A percentile compares a stretch with the other conserved stretches of the same genome.
phyloP scores from a whole-genome alignment of 2,329 filamentous ascomycete genomes.

The Alternaria viburni region DNA sequence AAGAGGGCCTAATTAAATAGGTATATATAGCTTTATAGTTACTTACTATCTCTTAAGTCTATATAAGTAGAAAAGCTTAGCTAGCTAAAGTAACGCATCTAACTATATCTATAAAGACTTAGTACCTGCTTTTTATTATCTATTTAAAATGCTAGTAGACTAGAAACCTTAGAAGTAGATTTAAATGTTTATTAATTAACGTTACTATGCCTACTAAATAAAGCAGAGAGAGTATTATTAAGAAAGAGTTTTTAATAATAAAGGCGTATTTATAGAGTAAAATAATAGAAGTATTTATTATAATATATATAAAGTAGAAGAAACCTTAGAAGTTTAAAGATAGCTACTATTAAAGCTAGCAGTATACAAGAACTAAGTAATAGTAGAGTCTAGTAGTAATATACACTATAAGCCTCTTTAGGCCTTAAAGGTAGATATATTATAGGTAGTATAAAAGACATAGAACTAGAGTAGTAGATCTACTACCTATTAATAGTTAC shows the following conservation, averaged over 20 bases:
- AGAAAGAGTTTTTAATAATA: slow-evolving; percentile 7
- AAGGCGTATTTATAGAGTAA: not conserved
- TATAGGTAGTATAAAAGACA: not conserved
- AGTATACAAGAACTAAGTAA: slow-evolving; percentile 6
- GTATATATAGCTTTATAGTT: too few species aligned
- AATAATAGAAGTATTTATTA: not conserved
- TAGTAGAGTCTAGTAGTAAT: not conserved
- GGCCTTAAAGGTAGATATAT: not conserved
- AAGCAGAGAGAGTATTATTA: not conserved
- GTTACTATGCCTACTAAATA: not conserved
- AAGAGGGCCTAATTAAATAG: too few species aligned
- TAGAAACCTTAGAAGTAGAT: not conserved
- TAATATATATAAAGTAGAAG: slow-evolving; percentile 3
- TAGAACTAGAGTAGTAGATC: not conserved
- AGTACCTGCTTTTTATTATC: not conserved
- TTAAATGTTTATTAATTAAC: not conserved
- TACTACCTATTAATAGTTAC: not conserved
- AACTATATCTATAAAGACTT: not conserved
- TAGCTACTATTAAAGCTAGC: slow-evolving; percentile 13
- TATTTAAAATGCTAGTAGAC: not conserved
- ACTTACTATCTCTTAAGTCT: too few species aligned
- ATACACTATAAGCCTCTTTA: not conserved
- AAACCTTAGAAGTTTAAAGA: slow-evolving; percentile 11
- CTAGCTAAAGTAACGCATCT: not conserved
- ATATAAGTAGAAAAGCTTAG: too few species aligned